Conservation (phyloP, 257 asterid genomes). For the Scutellaria barbata region DNA sequence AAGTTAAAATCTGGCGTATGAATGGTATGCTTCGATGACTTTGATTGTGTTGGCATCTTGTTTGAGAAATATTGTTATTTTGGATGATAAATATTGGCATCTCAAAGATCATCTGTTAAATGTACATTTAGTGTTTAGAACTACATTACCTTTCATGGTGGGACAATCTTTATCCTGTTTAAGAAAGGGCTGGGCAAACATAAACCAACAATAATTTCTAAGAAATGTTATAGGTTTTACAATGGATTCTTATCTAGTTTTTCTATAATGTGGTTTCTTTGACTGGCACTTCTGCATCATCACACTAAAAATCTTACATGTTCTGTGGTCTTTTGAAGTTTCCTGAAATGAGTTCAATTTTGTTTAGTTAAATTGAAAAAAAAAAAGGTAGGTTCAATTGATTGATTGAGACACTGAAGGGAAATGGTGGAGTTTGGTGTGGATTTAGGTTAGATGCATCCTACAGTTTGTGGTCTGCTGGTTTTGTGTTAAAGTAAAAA, state of each 20-base stretch:
- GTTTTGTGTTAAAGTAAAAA: not conserved
- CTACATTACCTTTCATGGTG: not conserved
- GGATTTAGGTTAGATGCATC: not conserved
- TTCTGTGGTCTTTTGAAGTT: constrained; percentile 2
- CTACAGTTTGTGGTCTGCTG: not conserved
- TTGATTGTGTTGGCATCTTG: not conserved
- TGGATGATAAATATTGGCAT: constrained; percentile 1
- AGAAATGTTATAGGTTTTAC: not conserved
- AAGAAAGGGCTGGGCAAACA: not conserved
- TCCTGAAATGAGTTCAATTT: not conserved
- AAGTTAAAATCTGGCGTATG: constrained; percentile 98
- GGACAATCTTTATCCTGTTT: constrained; percentile 9
- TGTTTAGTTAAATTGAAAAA: not conserved
- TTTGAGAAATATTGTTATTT: constrained; percentile 4
- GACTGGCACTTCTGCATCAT: constrained; percentile 2
- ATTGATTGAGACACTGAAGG: constrained; percentile 12
- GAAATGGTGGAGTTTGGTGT: not conserved
- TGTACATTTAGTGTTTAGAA: not conserved
- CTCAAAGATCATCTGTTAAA: not conserved
- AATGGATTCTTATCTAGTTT: not conserved
- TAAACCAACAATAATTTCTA: not conserved
- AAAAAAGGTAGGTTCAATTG: not conserved
- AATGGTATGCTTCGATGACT: constrained; percentile 58
- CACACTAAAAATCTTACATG: constrained; percentile 8
- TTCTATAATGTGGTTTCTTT: not conserved